Evolutionary conservation across 306 rosid genomes (phyloP).

Genomic region (Abrus precatorius): DNA sequence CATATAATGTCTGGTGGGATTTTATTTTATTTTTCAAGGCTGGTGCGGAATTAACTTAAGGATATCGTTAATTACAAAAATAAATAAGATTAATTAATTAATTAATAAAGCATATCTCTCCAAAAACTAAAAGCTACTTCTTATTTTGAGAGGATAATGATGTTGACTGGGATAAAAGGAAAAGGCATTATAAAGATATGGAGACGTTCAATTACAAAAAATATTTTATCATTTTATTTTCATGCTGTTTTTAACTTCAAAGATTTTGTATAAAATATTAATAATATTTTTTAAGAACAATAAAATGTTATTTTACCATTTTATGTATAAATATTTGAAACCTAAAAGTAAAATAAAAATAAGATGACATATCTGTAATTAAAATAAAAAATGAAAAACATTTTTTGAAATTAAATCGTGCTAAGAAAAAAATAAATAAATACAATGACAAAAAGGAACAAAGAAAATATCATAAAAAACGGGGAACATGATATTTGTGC

Average conservation of each 20-base stretch:
- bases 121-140: slow-evolving; percentile 11
- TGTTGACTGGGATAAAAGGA: slow-evolving; percentile 18
- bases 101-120: slow-evolving; percentile 2
- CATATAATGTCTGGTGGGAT: slow-evolving; percentile 22
- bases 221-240: too few relatives aligned
- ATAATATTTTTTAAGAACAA: too few relatives aligned
- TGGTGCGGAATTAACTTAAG: slow-evolving; percentile 14
- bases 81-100: not conserved
- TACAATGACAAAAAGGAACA: not conserved
- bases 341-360: too few relatives aligned
- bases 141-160: not conserved
- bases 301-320: too few relatives aligned
- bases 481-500: not conserved
- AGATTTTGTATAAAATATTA: too few relatives aligned
- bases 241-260: too few relatives aligned
- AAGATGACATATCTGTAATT: too few relatives aligned
- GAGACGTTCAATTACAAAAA: not conserved
- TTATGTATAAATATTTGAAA: too few relatives aligned
- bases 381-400: too few relatives aligned
- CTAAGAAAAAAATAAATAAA: not conserved
- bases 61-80: not conserved
- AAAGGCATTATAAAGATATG: slow-evolving; percentile 14
- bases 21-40: not conserved
- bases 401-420: too few relatives aligned
- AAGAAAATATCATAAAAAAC: not conserved